Conservation (phyloP, 2,329 filamentous ascomycete genomes). For the Exophiala calicioides region DNA sequence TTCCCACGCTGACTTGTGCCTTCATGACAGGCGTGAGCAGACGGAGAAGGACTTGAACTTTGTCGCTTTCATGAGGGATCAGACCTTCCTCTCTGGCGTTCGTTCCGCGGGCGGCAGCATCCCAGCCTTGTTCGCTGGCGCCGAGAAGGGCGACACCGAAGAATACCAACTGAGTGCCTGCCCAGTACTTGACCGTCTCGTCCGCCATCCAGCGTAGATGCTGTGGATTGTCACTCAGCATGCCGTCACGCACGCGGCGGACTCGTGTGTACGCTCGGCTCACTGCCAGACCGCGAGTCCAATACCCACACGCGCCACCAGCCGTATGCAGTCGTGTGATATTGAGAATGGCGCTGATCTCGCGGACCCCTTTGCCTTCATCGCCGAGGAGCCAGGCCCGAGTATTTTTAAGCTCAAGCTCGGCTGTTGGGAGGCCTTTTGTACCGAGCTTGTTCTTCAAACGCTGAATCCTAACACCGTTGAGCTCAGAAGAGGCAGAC, state of each 20-base stretch:
- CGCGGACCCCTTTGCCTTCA: slow-evolving; percentile 66
- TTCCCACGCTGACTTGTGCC: too few species aligned
- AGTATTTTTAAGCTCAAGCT: slow-evolving; percentile 64
- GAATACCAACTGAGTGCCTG: slow-evolving; percentile 7
- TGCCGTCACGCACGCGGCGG: slow-evolving; percentile 39
- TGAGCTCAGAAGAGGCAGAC: slow-evolving; percentile 38
- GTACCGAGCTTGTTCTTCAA: slow-evolving; percentile 74
- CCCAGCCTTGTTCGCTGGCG: not conserved
- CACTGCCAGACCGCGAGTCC: slow-evolving; percentile 43
- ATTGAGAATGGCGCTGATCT: slow-evolving; percentile 68
- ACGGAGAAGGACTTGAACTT: too few species aligned
- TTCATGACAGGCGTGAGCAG: too few species aligned
- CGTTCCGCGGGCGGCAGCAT: not conserved
- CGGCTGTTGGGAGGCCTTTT: slow-evolving; percentile 68
- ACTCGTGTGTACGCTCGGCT: slow-evolving; percentile 43
- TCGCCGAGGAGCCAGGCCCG: slow-evolving; percentile 66
- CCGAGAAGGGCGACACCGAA: slow-evolving; percentile 37
- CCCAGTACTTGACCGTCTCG: slow-evolving; percentile 32
- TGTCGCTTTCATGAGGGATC: too few species aligned
- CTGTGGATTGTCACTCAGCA: slow-evolving; percentile 42
- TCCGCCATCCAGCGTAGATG: slow-evolving; percentile 30
- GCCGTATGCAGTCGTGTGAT: slow-evolving; percentile 57
- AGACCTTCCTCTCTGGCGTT: too few species aligned
- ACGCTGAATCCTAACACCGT: slow-evolving; percentile 67
- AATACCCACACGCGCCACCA: slow-evolving; percentile 38